Evolutionary conservation across 208 protist species (phyloP), one percentile per base, ranked within the genome.

Genomic region (Leishmania aethiopica): DNA sequence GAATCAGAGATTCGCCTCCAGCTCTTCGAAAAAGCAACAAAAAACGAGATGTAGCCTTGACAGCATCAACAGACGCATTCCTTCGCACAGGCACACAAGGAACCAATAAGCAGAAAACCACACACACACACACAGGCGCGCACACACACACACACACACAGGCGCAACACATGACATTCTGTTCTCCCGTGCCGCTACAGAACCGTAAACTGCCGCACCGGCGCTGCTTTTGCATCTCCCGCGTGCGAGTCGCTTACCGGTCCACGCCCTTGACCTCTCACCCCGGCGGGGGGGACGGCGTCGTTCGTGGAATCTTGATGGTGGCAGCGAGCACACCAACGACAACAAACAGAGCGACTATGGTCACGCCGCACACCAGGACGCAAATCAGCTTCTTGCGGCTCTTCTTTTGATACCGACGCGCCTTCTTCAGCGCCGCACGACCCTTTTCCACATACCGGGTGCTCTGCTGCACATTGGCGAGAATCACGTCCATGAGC

Each of bases 401-500:
- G 77, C 91, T 91, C 71, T 89, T 89, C 86, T 95, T 95, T 77
- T 95, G 86, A 78, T 95, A 96, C 85, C 95, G 92, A 22, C 90
- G 87, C 8, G 91, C 92, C 75, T 95, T 92, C 77, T 92, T 91
- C 66, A 97, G 81, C 80, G 97, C 92, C 40, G 79, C 83, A 3
- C 90, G 86, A 3, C 92, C 90, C 59, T 76, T 77, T 83, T 96
- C 91, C 13, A 97, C 87, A 83, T 93, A 97, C 25, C 82, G 40
- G 0, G 81, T 90, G 59, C 89, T 87, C 51, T 47, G 78, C 37
- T 91, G 84, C 28, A 98, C 84, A 79, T 98, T 98, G n/a, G 76
- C 80, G 13, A 94, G 78, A 78, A 98, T 92, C 32, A 96, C 84
- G 85, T 98, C 93, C 88, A 97, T 89, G 37, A 96, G 37, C 69